These are phyloP conservation scores for Nannochloropsis salina DNA, from an alignment of 108 stramenopile species.

Conservation along the genomic window DNA sequence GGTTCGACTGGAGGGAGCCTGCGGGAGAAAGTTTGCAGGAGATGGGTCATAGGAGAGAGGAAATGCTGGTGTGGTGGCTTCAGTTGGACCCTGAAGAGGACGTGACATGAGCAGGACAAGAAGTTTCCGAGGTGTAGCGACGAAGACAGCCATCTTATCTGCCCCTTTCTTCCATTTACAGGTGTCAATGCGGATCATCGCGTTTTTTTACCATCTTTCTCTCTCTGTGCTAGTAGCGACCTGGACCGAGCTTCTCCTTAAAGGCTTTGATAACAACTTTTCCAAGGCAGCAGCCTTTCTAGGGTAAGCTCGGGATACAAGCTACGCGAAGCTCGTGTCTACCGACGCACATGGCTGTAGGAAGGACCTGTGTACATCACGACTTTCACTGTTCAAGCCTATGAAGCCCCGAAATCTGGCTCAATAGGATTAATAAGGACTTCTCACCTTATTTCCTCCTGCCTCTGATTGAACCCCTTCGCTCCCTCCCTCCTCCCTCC, in stretches of 20 bases:
- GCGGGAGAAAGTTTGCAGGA: not conserved
- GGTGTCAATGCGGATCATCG: not conserved
- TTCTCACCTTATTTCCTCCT: not conserved
- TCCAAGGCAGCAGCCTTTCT: constrained; percentile 3
- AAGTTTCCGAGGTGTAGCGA: not conserved
- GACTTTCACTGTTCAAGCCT: no score
- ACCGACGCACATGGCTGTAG: no score
- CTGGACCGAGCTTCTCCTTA: not conserved
- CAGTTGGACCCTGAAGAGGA: not conserved
- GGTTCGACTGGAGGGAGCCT: not conserved
- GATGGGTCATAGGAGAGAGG: not conserved
- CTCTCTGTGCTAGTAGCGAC: not conserved
- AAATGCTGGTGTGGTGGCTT: not conserved
- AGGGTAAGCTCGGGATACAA: not conserved
- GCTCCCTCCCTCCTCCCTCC: not conserved
- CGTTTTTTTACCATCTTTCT: constrained; percentile 4
- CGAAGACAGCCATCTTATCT: not conserved
- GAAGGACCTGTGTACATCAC: no score
- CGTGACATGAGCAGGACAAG: not conserved
- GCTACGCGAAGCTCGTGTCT: no score
- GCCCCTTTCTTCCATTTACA: not conserved
- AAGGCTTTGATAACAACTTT: not conserved
- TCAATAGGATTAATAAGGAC: not conserved
- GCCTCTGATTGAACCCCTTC: not conserved
- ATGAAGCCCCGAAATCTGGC: no score